Evolutionary conservation across 805 yeast species (phyloP).

Genomic region (Barnettozyma siamensis): DNA sequence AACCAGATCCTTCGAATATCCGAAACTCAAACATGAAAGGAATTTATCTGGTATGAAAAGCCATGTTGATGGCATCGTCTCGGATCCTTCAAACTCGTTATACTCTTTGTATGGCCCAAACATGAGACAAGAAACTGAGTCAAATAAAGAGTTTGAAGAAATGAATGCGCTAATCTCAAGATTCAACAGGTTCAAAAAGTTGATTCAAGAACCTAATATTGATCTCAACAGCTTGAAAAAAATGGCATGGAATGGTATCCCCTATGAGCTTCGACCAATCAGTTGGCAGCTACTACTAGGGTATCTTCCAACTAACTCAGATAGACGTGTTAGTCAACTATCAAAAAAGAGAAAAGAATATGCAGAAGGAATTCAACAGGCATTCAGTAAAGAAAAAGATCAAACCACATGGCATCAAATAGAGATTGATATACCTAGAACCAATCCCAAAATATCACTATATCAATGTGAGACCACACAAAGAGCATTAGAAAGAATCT

Average conservation of each 20-base stretch:
- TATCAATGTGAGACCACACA: slow-evolving; percentile 71
- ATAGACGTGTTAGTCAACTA: slow-evolving; percentile 64
- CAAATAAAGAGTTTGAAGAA: slow-evolving; percentile 44
- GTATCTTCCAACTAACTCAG: slow-evolving; percentile 79
- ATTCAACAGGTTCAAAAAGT: slow-evolving; percentile 58
- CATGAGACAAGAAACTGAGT: slow-evolving; percentile 31
- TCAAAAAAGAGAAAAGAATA: slow-evolving; percentile 84
- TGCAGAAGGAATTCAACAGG: slow-evolving; percentile 63
- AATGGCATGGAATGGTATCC: slow-evolving; percentile 93
- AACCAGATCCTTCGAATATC: slow-evolving; percentile 19
- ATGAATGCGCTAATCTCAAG: slow-evolving; percentile 56
- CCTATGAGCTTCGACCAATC: slow-evolving; percentile 69
- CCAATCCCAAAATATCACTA: slow-evolving; percentile 77
- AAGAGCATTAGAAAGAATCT: slow-evolving; percentile 67
- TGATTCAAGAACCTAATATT: slow-evolving; percentile 47
- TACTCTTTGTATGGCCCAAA: slow-evolving; percentile 39
- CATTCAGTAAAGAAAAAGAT: slow-evolving; percentile 54
- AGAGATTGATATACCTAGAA: slow-evolving; percentile 89
- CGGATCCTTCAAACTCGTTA: slow-evolving; percentile 29
- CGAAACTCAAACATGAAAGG: slow-evolving; percentile 18
- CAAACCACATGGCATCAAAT: slow-evolving; percentile 92
- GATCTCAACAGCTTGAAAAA: slow-evolving; percentile 67
- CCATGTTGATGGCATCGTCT: slow-evolving; percentile 21
- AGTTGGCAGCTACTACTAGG: slow-evolving; percentile 91
- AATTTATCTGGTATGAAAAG: slow-evolving; percentile 14